Evolutionary conservation across 768 basidiomycete species (phyloP), one percentile per base, ranked within the genome.

Genomic region (Suillus alpinus): DNA sequence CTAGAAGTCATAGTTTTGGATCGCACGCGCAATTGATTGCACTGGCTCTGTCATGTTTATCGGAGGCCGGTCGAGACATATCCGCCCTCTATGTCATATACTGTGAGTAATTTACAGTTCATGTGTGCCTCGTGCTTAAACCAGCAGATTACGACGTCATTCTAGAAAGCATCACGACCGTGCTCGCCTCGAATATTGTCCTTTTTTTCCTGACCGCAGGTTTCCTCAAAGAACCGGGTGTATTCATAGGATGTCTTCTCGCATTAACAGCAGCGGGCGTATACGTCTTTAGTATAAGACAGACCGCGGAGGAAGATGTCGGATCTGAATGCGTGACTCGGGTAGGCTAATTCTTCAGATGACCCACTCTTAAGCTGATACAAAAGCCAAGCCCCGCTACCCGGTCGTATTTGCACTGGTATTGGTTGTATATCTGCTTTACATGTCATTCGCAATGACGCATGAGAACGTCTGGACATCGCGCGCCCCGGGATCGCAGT

Each of bases 121-220:
- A 37, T 44, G 23, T 58, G 18, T 13, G n/a, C 58, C 32, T 60
- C 50, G 57, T 55, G 12, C n/a, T 36, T 43, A 29, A 16, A 26
- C 16, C 9, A 29, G 13, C 40, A 79, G 78, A 70, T 40, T 68
- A 71, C 56, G 72, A 70, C 57, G 69, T 73, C 20, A 61, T 69
- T 34, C 59, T 58, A 3, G 70, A 71, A 56, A 70, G 70, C 16
- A 65, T 73, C 20, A 43, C 70, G 29, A 60, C 63, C 41, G 62
- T 67, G 20, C 56, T 69, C 26, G 61, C 68, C 39, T 62, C 69
- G 18, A 67, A 67, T 3, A 26, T 72, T 9, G 56, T 53, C 8
- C 16, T 55, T 29, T 26, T 55, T 16, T 14, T 26, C 23, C 37
- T 55, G 23, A 55, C 37, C 16, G 37, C 37, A 26, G 53, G 53